Conservation (phyloP, 441 rosid species). For the Eutrema salsugineum region DNA sequence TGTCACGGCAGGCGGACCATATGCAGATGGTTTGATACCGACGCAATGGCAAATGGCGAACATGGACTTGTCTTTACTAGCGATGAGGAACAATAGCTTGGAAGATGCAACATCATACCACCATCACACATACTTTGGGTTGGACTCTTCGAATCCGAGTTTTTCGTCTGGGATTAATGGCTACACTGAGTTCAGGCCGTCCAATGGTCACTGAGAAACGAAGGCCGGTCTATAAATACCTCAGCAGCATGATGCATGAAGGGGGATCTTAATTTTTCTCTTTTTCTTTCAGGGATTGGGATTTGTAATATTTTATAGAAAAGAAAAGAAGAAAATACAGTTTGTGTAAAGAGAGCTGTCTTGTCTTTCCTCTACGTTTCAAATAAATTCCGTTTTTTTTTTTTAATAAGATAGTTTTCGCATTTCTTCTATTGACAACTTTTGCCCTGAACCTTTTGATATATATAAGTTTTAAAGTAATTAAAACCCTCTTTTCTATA, state of each 20-base stretch:
- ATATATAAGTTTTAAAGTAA: no score
- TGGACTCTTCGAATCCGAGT: no score
- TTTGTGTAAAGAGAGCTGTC: constrained; percentile 38
- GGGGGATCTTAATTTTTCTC: no score
- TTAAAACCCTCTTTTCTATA: no score
- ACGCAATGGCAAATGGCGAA: constrained; percentile 71
- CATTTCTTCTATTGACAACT: background rate
- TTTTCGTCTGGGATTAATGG: no score
- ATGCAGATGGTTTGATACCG: constrained; percentile 19
- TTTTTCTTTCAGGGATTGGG: no score
- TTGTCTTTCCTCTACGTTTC: constrained; percentile 1
- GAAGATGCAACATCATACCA: constrained; percentile 38
- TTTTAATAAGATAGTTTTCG: background rate
- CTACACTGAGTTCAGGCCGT: no score
- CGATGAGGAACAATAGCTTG: constrained; percentile 43
- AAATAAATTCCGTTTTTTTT: background rate
- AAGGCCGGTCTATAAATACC: no score
- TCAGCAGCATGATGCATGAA: no score
- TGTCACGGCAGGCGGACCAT: background rate
- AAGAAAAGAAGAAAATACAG: constrained; percentile 19
- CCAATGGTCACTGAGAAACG: no score
- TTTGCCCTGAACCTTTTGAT: background rate
- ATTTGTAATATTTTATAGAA: no score
- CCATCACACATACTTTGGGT: constrained; percentile 23
- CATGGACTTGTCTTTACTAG: constrained; percentile 55